These are phyloP conservation scores for Pseudocercospora cruenta DNA, from an alignment of 2,329 filamentous ascomycete genomes.

Conservation along the genomic window DNA sequence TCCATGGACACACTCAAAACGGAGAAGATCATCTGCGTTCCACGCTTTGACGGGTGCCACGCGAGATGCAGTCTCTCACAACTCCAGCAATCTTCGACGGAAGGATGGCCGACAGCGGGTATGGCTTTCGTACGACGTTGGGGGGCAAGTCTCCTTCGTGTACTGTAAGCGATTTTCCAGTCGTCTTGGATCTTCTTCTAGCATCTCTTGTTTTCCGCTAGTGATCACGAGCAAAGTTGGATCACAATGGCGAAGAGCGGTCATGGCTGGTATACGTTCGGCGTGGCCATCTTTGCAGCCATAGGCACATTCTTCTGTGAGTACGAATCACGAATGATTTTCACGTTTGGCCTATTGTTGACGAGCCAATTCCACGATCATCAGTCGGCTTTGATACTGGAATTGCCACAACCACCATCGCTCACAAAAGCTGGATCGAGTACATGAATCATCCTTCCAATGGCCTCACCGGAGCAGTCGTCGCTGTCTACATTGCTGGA, in stretches of 20 bases:
- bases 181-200: neutral
- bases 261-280: conserved; percentile 51
- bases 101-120: conserved; percentile 5
- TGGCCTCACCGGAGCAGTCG: conserved; percentile 60
- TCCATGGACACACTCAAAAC: neutral
- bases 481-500: conserved; percentile 62
- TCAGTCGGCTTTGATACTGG: conserved; percentile 61
- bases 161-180: conserved; percentile 1
- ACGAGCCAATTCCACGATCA: neutral
- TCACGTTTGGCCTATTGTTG: neutral
- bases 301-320: conserved; percentile 61
- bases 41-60: neutral
- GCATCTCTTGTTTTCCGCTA: neutral
- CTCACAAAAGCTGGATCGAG: conserved; percentile 62
- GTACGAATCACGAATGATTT: neutral
- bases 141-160: too few species aligned
- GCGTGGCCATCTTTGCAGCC: conserved; percentile 60
- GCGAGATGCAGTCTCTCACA: neutral
- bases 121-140: neutral
- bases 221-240: neutral
- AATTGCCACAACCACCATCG: conserved; percentile 64
- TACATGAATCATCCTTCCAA: conserved; percentile 62
- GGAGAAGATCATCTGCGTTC: conserved; percentile 9
- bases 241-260: conserved; percentile 12
- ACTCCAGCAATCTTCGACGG: neutral